Evolutionary conservation across 179 eudicot genomes (phyloP), one percentile per base, ranked within the genome.

Genomic region (Patellifolia procumbens): DNA sequence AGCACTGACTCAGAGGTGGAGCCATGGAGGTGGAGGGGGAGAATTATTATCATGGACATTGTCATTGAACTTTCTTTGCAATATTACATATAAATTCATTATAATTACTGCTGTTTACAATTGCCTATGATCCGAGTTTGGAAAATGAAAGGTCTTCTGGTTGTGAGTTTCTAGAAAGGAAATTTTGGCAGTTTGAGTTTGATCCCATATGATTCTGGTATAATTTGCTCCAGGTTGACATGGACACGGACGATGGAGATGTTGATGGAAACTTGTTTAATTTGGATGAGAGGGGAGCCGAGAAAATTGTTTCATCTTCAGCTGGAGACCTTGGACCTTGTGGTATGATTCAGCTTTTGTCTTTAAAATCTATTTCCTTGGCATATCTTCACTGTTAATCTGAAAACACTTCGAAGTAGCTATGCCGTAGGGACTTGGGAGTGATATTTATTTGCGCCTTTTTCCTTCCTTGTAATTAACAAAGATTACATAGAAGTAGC

Each of bases 221-320:
- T 65, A 10, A 66, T 74, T 56, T 59, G 34, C 22, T 58, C 71
- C 85, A 94, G 98, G 98, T 94, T 79, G 98, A 94, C 83, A 94
- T 94, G 98, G 98, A 94, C 83, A 91, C 84, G 42, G 98, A 90
- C 74, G 97, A 94, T 76, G 91, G 77, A 35, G 91, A 83, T 81
- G 55, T 79, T 74, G 80, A 73, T 76, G 83, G 81, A 76, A 78
- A 78, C 42, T 53, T 74, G 42, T 72, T 76, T 77, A 83, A 72
- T 20, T 76, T 76, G 53, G 89, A 87, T 53, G 91, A 81, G 80
- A 86, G 76, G 55, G 81, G 79, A 67, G 68, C 74, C 58, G 85
- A 87, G 46, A 77, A 67, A 68, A 46, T 53, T 45, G 52, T 20
- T 58, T 81, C 48, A 42, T 80, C 85, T 79, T 66, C 82, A 29